These are phyloP conservation scores for Alternaria solani DNA, from an alignment of 2,329 filamentous ascomycete species.

Conservation along the genomic window DNA sequence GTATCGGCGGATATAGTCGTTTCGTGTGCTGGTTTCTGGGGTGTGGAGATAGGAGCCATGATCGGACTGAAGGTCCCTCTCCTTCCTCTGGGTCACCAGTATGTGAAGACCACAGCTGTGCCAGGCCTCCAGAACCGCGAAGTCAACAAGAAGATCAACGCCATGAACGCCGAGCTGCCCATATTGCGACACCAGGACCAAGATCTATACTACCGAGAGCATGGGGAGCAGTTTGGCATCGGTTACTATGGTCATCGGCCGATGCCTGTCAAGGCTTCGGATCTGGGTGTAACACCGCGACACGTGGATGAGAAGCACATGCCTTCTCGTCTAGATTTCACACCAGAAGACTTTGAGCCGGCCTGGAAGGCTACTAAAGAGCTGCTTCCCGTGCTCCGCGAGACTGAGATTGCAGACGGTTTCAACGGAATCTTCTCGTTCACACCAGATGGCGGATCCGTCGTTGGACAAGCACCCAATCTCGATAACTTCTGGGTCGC, in stretches of 20 bases:
- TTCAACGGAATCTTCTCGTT: slow-evolving; percentile 74
- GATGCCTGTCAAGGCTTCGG: slow-evolving; percentile 66
- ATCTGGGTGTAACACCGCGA: slow-evolving; percentile 62
- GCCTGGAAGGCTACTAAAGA: slow-evolving; percentile 66
- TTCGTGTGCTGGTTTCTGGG: slow-evolving; percentile 72
- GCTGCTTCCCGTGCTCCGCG: slow-evolving; percentile 61
- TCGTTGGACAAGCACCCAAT: slow-evolving; percentile 66
- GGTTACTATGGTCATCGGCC: slow-evolving; percentile 71
- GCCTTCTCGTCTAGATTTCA: slow-evolving; percentile 70
- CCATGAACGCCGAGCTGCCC: slow-evolving; percentile 60
- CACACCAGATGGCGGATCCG: slow-evolving; percentile 68
- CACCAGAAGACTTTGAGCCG: slow-evolving; percentile 65
- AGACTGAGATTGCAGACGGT: slow-evolving; percentile 64
- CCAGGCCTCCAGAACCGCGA: slow-evolving; percentile 55
- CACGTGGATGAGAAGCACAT: slow-evolving; percentile 67
- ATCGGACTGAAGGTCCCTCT: slow-evolving; percentile 65
- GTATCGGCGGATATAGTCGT: slow-evolving; percentile 68
- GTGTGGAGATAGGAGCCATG: slow-evolving; percentile 70
- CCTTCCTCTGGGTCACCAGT: slow-evolving; percentile 69
- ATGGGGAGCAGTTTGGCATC: slow-evolving; percentile 69
- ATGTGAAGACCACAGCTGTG: slow-evolving; percentile 67
- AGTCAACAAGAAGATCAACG: slow-evolving; percentile 53
- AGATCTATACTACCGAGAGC: slow-evolving; percentile 71
- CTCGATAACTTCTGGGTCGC: slow-evolving; percentile 70
- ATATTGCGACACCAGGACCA: slow-evolving; percentile 70